These are phyloP conservation scores for Wickerhamomyces strasburgensis DNA, from an alignment of 805 yeast genomes.

Conservation along the genomic window DNA sequence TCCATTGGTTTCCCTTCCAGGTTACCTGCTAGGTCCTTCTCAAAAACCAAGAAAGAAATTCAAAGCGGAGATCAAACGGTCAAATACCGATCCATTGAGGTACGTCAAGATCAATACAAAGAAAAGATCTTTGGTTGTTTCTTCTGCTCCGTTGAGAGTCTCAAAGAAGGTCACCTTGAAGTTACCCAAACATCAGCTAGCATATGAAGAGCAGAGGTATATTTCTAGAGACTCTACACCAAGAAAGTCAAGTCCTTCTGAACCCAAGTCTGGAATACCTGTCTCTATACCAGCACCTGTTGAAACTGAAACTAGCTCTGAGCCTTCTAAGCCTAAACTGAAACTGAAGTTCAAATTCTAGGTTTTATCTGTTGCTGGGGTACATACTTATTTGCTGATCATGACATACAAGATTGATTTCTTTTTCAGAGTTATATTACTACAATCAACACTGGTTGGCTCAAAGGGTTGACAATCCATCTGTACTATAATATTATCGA, in stretches of 20 bases:
- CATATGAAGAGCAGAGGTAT: neutral
- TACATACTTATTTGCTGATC: too few species aligned
- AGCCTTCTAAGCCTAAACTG: slow-evolving; percentile 8
- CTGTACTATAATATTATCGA: too few species aligned
- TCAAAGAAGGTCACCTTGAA: slow-evolving; percentile 13
- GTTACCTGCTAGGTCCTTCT: neutral
- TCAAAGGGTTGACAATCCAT: too few species aligned
- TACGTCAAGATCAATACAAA: slow-evolving; percentile 37
- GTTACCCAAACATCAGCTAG: slow-evolving; percentile 5
- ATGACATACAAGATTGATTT: too few species aligned
- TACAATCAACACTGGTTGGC: too few species aligned
- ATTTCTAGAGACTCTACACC: neutral
- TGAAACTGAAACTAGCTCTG: neutral
- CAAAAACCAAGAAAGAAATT: slow-evolving; percentile 2
- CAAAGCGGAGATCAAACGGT: slow-evolving; percentile 18
- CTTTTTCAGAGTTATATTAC: too few species aligned
- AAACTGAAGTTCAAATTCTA: slow-evolving; percentile 16
- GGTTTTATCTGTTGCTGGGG: too few species aligned
- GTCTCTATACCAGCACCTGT: neutral
- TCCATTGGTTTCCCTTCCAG: neutral
- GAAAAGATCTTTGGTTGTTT: slow-evolving; percentile 33
- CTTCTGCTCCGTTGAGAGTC: slow-evolving; percentile 36
- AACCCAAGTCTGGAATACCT: neutral
- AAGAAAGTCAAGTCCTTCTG: neutral
- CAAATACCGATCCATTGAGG: slow-evolving; percentile 30